Conservation (phyloP, 192 early-diverging fungal species). For the Coemansia sp. region DNA sequence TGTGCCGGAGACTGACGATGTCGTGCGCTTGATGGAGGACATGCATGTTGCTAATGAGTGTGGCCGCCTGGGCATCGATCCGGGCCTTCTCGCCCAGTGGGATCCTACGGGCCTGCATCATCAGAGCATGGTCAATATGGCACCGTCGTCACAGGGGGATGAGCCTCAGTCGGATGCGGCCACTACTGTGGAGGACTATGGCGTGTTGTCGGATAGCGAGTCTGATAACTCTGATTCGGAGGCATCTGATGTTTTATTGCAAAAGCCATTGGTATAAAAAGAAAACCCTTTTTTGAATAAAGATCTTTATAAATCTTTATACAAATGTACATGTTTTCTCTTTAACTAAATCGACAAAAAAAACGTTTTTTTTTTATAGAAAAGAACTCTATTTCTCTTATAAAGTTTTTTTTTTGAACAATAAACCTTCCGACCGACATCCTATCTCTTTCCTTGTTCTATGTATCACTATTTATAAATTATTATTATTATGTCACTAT, state of each 20-base stretch:
- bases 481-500: not conserved
- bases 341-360: not conserved
- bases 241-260: not conserved
- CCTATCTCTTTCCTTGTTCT: not conserved
- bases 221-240: constrained; percentile 19
- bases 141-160: not conserved
- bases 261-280: not conserved
- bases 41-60: constrained; percentile 29
- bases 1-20: not conserved
- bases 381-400: not conserved
- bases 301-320: too few relatives aligned
- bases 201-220: constrained; percentile 18
- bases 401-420: not conserved
- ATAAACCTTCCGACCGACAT: not conserved
- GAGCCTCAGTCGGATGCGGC: not conserved
- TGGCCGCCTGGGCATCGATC: constrained; percentile 30
- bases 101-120: constrained; percentile 34
- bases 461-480: not conserved
- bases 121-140: not conserved
- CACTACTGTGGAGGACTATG: not conserved
- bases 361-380: not conserved
- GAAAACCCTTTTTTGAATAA: not conserved
- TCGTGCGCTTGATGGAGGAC: constrained; percentile 5
- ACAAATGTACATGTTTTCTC: not conserved
- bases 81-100: constrained; percentile 22